Percentiles rank a stretch among this genome's conserved stretches.
Conservation (phyloP, 306 rosid genomes). For the Medicago truncatula region DNA sequence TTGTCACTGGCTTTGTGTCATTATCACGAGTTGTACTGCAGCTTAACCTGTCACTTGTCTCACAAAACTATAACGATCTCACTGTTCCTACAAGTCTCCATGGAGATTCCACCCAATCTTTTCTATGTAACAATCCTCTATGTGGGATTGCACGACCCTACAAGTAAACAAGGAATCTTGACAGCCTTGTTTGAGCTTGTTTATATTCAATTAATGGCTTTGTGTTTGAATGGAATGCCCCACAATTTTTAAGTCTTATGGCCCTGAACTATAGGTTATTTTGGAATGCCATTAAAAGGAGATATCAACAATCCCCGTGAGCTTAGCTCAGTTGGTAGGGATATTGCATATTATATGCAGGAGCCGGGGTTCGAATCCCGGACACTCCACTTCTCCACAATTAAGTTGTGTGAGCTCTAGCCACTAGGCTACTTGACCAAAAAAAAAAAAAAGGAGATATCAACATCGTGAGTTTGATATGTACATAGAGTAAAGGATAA, state of each 20-base stretch:
- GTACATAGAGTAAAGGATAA: not conserved
- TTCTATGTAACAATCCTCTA: not conserved
- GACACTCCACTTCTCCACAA: no score
- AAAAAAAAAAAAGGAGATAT: not conserved
- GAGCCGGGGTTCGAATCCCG: no score
- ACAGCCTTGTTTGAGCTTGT: not conserved
- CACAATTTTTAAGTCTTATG: not conserved
- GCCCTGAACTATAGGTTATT: constrained; percentile 11
- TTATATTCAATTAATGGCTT: not conserved
- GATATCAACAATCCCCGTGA: no score
- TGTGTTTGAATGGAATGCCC: not conserved
- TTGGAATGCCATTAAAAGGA: constrained; percentile 11
- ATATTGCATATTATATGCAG: no score
- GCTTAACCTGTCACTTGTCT: not conserved
- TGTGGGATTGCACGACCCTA: not conserved
- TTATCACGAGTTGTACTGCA: not conserved
- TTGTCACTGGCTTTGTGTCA: not conserved
- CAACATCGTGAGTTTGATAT: constrained; percentile 7
- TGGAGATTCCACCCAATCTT: not conserved
- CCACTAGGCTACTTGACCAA: no score
- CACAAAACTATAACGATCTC: not conserved
- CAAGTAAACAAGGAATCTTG: not conserved
- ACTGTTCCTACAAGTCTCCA: constrained; percentile 1
- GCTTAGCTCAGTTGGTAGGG: no score
- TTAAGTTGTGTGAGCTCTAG: no score